Percentiles rank a stretch among this genome's conserved stretches.
Conservation (phyloP, 345 rosid genomes). For the Eucalyptus grandis region DNA sequence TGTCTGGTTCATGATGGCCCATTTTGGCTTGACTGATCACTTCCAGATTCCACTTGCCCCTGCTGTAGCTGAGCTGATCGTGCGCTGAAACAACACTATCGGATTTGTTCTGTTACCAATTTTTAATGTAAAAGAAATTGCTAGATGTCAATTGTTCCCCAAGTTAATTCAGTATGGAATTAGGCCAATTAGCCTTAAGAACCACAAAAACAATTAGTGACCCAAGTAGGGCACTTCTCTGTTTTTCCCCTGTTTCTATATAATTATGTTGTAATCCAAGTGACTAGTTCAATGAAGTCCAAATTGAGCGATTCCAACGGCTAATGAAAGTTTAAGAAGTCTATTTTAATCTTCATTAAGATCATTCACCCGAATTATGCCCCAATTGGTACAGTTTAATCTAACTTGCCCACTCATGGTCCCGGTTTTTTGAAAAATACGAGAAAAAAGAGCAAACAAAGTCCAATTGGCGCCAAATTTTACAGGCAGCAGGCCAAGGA, state of each 20-base stretch:
- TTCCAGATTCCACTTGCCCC: not conserved
- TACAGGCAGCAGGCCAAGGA: too few relatives aligned
- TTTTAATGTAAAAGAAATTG: not conserved
- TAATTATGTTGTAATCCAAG: not conserved
- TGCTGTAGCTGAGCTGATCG: conserved; percentile 19
- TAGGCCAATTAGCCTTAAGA: not conserved
- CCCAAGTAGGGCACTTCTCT: not conserved
- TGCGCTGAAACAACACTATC: not conserved
- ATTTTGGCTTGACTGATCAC: too few relatives aligned
- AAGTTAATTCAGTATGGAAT: too few relatives aligned
- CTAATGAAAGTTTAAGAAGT: not conserved
- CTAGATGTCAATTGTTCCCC: not conserved
- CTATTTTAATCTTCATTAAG: not conserved
- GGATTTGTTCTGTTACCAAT: not conserved
- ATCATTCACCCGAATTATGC: not conserved
- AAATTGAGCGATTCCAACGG: not conserved
- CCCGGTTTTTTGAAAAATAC: too few relatives aligned
- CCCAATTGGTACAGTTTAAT: not conserved
- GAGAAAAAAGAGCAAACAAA: too few relatives aligned
- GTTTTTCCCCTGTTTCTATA: not conserved
- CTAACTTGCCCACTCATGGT: not conserved
- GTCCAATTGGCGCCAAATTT: too few relatives aligned
- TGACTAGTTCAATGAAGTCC: not conserved
- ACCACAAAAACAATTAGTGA: not conserved
- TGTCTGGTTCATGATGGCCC: too few relatives aligned